Conservation (phyloP, 2,329 filamentous ascomycete species). For the Trichophyton mentagrophytes region DNA sequence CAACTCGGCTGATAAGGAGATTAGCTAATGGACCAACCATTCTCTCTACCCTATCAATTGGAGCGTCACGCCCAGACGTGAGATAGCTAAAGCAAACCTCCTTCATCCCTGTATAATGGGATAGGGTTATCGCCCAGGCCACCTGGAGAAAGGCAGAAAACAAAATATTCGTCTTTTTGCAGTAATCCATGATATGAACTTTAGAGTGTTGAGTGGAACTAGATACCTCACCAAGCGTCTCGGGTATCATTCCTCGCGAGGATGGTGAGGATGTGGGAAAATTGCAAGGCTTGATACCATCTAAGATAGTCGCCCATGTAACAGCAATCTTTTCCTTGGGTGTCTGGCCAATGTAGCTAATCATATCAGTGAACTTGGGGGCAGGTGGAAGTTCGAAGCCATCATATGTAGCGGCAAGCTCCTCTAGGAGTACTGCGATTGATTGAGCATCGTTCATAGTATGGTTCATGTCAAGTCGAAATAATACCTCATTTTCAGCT, state of each 20-base stretch:
- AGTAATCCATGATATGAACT: constrained; percentile 4
- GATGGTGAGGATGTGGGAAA: neutral
- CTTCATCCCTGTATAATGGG: constrained; percentile 34
- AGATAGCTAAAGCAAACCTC: constrained; percentile 45
- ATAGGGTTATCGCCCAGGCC: constrained; percentile 41
- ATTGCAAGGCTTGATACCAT: neutral
- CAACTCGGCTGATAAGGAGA: constrained; percentile 28
- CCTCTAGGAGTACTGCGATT: neutral
- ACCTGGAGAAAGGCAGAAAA: constrained; percentile 40
- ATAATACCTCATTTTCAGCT: neutral
- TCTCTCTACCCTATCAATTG: constrained; percentile 36
- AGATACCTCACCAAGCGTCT: neutral
- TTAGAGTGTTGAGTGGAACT: neutral
- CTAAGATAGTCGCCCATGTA: neutral
- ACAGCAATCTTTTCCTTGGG: neutral
- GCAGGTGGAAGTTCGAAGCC: neutral
- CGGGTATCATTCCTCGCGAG: neutral
- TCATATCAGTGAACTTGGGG: neutral
- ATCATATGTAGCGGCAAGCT: neutral
- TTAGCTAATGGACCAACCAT: constrained; percentile 35
- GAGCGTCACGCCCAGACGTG: constrained; percentile 41
- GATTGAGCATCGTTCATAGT: neutral
- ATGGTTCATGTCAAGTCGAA: neutral
- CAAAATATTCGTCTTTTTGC: constrained; percentile 21
- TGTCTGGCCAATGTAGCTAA: neutral